phyloP scores from a whole-genome alignment of 2,329 filamentous ascomycete species.

The Apiospora rasikravindrae region DNA sequence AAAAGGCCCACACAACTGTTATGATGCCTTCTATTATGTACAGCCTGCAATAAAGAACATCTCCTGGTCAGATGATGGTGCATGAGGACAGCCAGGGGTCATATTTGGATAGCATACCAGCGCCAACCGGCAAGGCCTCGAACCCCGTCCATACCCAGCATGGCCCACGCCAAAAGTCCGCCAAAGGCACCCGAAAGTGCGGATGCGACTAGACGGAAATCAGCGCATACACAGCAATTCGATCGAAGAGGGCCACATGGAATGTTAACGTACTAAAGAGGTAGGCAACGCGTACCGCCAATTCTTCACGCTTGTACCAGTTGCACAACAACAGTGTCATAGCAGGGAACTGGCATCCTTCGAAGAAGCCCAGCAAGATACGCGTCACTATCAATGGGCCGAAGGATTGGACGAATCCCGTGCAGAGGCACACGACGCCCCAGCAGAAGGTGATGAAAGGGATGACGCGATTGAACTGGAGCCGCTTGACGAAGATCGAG shows the following conservation, averaged over 20 bases:
- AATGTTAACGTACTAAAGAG: slow-evolving; percentile 45
- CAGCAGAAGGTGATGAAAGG: slow-evolving; percentile 55
- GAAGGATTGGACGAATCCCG: slow-evolving; percentile 49
- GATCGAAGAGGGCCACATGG: not conserved
- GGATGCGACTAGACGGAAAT: slow-evolving; percentile 39
- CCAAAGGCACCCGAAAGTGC: slow-evolving; percentile 32
- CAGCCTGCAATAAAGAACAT: not conserved
- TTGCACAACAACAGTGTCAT: slow-evolving; percentile 52
- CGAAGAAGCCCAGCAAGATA: slow-evolving; percentile 55
- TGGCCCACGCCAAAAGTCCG: slow-evolving; percentile 29
- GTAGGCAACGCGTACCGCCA: slow-evolving; percentile 46
- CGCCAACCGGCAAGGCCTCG: slow-evolving; percentile 27
- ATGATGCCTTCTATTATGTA: slow-evolving; percentile 25
- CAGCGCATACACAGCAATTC: not conserved
- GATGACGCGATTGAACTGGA: slow-evolving; percentile 53
- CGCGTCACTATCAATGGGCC: slow-evolving; percentile 50
- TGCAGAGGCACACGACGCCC: slow-evolving; percentile 53
- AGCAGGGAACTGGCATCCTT: slow-evolving; percentile 40
- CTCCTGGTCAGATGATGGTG: not conserved
- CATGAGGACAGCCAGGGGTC: not conserved
- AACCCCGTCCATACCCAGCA: slow-evolving; percentile 25
- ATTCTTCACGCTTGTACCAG: slow-evolving; percentile 58
- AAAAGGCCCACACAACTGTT: slow-evolving; percentile 22
- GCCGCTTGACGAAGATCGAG: slow-evolving; percentile 48
- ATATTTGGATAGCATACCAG: slow-evolving; percentile 18